phyloP scores from a whole-genome alignment of 1,284 basidiomycete species.

The Ustilago vetiveriae region DNA sequence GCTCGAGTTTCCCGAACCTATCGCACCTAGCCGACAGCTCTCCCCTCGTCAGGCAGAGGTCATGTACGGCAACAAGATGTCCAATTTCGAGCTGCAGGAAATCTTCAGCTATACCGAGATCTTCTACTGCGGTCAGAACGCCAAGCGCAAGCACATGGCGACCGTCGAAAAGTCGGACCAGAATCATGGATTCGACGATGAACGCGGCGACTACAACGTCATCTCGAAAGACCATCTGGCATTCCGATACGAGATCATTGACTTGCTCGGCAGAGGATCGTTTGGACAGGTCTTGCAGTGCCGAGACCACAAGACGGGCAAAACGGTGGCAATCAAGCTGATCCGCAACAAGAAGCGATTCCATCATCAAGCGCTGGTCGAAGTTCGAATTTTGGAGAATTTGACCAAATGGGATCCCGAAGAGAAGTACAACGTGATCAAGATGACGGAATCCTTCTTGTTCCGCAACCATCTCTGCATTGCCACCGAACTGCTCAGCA shows the following conservation, averaged over 20 bases:
- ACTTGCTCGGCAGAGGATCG: conserved; percentile 93
- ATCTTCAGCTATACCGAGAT: conserved; percentile 86
- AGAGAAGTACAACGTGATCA: conserved; percentile 95
- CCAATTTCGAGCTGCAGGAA: conserved; percentile 84
- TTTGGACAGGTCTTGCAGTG: conserved; percentile 98
- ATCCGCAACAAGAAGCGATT: conserved; percentile 99
- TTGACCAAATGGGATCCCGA: conserved; percentile 97
- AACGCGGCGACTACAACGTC: conserved; percentile 94
- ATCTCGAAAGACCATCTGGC: conserved; percentile 91
- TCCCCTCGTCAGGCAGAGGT: conserved; percentile 73
- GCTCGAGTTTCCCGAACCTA: conserved; percentile 90
- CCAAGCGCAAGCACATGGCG: conserved; percentile 58
- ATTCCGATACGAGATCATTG: conserved; percentile 93
- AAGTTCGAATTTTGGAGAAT: conserved; percentile 97
- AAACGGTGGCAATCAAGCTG: conserved; percentile 97
- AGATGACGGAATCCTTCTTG: conserved; percentile 98
- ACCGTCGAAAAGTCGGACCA: conserved; percentile 77
- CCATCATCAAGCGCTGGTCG: conserved; percentile 96
- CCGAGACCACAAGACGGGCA: conserved; percentile 94
- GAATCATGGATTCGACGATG: conserved; percentile 97
- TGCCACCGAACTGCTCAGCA: conserved; percentile 95
- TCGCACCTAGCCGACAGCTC: conserved; percentile 76
- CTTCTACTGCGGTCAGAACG: conserved; percentile 78
- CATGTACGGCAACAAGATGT: conserved; percentile 68
- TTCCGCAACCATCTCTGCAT: conserved; percentile 98